Evolutionary conservation across 2,329 filamentous ascomycete genomes (phyloP).

Genomic region (Fusarium vanettenii): DNA sequence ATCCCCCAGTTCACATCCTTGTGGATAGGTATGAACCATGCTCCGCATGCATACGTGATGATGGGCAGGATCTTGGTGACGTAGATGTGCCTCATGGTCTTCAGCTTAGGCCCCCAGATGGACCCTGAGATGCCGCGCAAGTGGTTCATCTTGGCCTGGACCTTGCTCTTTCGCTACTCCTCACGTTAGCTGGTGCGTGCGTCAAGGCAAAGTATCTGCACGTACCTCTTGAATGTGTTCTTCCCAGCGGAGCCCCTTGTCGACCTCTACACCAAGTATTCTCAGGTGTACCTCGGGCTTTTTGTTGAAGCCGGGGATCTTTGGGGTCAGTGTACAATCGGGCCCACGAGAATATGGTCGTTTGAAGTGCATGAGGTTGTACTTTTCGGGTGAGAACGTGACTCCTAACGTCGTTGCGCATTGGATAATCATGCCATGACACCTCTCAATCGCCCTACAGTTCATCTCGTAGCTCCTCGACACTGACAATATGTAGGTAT

Average conservation of each 20-base stretch:
- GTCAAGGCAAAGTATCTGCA: background rate
- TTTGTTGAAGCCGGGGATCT: conserved; percentile 1
- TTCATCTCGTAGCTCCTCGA: background rate
- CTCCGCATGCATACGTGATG: no score
- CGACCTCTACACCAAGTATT: conserved; percentile 5
- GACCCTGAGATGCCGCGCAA: background rate
- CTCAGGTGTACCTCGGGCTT: background rate
- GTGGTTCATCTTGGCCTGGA: background rate
- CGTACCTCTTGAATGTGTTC: background rate
- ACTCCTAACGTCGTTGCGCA: background rate
- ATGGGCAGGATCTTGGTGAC: no score
- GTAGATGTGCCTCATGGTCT: background rate
- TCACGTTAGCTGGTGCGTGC: background rate
- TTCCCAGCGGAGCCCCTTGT: background rate
- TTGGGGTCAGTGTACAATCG: background rate
- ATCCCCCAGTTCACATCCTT: no score
- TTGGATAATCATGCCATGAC: background rate
- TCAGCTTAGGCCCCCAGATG: background rate
- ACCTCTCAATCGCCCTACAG: background rate
- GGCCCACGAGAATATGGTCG: background rate
- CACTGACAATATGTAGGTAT: conserved; percentile 7
- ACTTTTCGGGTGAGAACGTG: conserved; percentile 3
- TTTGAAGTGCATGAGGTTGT: conserved; percentile 14
- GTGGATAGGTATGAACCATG: no score
- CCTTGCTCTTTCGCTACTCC: background rate